Conservation (phyloP, 352 stramenopile genomes). For the Pythium scleroteichum region DNA sequence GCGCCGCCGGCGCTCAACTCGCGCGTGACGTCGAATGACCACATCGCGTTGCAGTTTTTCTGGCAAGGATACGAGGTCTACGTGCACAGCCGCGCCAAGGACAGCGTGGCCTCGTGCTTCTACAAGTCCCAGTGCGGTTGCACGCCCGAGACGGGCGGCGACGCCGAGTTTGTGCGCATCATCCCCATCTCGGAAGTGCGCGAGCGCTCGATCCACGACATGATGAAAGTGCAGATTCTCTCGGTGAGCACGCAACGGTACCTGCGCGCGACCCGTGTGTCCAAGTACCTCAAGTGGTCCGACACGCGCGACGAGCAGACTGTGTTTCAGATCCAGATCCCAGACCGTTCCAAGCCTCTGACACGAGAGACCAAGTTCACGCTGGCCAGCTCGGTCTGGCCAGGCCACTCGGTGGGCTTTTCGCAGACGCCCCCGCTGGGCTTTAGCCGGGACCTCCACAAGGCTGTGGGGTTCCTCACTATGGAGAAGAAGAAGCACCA, state of each 20-base stretch:
- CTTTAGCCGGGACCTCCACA: conserved; percentile 23
- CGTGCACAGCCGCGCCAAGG: conserved; percentile 20
- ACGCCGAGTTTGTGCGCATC: conserved; percentile 32
- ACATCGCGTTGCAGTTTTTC: conserved; percentile 35
- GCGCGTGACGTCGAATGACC: conserved; percentile 31
- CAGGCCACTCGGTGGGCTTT: conserved; percentile 31
- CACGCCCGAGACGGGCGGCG: conserved; percentile 14
- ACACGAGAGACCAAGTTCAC: conserved; percentile 31
- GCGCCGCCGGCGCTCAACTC: conserved; percentile 17
- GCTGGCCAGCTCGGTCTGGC: conserved; percentile 30
- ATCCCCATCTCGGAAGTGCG: conserved; percentile 30
- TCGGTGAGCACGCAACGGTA: conserved; percentile 30
- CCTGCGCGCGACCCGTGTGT: conserved; percentile 32
- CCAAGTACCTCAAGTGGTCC: conserved; percentile 37
- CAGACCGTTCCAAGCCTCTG: conserved; percentile 29
- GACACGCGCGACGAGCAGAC: conserved; percentile 34
- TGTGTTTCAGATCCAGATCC: conserved; percentile 36
- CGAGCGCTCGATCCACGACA: conserved; percentile 30
- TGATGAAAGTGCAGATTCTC: conserved; percentile 35
- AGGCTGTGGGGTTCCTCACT: conserved; percentile 34
- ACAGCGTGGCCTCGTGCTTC: conserved; percentile 30
- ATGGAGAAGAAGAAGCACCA: conserved; percentile 42
- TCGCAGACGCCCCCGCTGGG: conserved; percentile 26
- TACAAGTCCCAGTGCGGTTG: conserved; percentile 31
- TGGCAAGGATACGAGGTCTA: conserved; percentile 38